A percentile compares a stretch with the other conserved stretches of the same genome.
phyloP scores from a whole-genome alignment of 106 monocot species.

The Dendrobium catenatum region DNA sequence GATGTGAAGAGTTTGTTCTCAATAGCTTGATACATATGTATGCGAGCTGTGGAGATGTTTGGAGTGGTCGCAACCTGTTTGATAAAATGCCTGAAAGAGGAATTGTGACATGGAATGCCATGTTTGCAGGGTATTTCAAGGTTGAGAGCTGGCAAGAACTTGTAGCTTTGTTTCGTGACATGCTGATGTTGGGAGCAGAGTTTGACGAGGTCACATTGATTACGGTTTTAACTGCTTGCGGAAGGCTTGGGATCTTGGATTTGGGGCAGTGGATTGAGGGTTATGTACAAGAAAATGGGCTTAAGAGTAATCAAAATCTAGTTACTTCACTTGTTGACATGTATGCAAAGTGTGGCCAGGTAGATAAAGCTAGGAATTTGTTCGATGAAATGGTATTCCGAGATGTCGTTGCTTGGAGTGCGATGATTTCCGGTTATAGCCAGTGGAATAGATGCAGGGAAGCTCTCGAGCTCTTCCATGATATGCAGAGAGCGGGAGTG shows the following conservation, averaged over 20 bases:
- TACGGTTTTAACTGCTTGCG: constrained; percentile 57
- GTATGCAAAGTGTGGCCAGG: constrained; percentile 55
- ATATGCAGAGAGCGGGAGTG: constrained; percentile 36
- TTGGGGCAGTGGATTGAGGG: constrained; percentile 44
- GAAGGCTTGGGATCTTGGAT: constrained; percentile 37
- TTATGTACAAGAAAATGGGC: constrained; percentile 19
- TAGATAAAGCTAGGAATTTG: constrained; percentile 36
- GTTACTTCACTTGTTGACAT: constrained; percentile 51
- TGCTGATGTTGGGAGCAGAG: constrained; percentile 22
- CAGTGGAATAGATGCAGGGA: constrained; percentile 34
- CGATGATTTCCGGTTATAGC: constrained; percentile 70
- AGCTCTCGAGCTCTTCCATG: constrained; percentile 55
- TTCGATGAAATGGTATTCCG: constrained; percentile 44
- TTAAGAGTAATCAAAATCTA: constrained; percentile 27
- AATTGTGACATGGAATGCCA: constrained; percentile 49
- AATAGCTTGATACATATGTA: constrained; percentile 75
- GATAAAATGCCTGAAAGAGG: constrained; percentile 32
- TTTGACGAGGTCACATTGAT: constrained; percentile 60
- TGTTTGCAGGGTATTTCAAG: constrained; percentile 63
- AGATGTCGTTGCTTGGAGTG: constrained; percentile 83
- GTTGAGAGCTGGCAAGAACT: constrained; percentile 37
- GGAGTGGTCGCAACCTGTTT: constrained; percentile 31
- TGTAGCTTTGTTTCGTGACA: constrained; percentile 28
- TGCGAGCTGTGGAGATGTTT: constrained; percentile 30
- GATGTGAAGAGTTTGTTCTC: constrained; percentile 29